These are phyloP conservation scores for Tricholoma saponaceum DNA, from an alignment of 768 basidiomycete species.

Conservation along the genomic window DNA sequence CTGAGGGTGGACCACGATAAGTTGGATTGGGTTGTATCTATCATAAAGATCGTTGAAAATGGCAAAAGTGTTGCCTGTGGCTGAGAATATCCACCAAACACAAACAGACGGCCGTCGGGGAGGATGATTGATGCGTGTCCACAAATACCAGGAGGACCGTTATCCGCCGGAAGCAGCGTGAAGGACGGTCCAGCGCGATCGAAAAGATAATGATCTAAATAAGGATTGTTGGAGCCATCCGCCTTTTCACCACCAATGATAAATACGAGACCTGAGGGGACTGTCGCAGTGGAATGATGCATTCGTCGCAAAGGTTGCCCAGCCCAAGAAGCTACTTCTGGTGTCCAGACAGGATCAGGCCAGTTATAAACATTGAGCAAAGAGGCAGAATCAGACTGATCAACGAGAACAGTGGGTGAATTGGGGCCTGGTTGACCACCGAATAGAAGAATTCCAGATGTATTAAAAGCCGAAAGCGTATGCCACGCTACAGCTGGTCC, in stretches of 20 bases:
- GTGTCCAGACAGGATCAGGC: conserved; percentile 39
- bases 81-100: conserved; percentile 69
- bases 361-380: conserved; percentile 43
- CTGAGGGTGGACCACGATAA: conserved; percentile 47
- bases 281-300: conserved; percentile 61
- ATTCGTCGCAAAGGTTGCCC: conserved; percentile 71
- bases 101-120: conserved; percentile 60
- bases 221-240: conserved; percentile 69
- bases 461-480: conserved; percentile 63
- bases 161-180: conserved; percentile 45
- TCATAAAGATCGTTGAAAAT: conserved; percentile 55
- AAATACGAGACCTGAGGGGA: conserved; percentile 49
- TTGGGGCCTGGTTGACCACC: conserved; percentile 72
- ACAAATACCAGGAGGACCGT: conserved; percentile 62
- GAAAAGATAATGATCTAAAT: conserved; percentile 66
- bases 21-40: conserved; percentile 50
- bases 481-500: conserved; percentile 77
- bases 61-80: conserved; percentile 45
- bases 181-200: conserved; percentile 48
- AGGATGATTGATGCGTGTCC: conserved; percentile 75
- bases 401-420: conserved; percentile 46
- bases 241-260: conserved; percentile 77
- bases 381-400: conserved; percentile 58
- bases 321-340: conserved; percentile 51
- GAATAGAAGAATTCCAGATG: conserved; percentile 55